phyloP scores from a whole-genome alignment of 495 filamentous ascomycete species.

The Penicillium salamii region DNA sequence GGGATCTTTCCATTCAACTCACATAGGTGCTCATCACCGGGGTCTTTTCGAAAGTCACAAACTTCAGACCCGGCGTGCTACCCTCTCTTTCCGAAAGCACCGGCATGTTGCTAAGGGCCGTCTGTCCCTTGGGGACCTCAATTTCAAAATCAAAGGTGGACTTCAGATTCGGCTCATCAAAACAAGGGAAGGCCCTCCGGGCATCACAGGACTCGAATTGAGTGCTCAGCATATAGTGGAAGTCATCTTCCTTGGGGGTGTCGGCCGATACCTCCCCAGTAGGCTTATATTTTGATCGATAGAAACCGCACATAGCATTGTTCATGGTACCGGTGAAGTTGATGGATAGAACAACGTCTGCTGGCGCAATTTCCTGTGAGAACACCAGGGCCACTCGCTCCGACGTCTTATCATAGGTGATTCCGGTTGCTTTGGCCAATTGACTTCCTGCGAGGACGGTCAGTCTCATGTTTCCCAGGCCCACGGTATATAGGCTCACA shows the following conservation, averaged over 20 bases:
- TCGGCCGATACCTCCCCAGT: conserved; percentile 61
- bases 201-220: conserved; percentile 98
- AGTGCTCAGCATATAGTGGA: conserved; percentile 91
- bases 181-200: conserved; percentile 90
- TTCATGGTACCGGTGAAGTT: conserved; percentile 86
- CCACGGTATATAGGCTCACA: not conserved
- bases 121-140: conserved; percentile 81
- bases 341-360: conserved; percentile 64
- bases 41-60: conserved; percentile 79
- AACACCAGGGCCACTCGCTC: conserved; percentile 78
- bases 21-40: conserved; percentile 97
- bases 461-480: conserved; percentile 1
- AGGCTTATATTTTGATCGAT: conserved; percentile 91
- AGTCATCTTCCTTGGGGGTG: conserved; percentile 73
- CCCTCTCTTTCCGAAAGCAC: conserved; percentile 62
- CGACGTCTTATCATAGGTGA: conserved; percentile 73
- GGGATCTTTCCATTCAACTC: conserved; percentile 10
- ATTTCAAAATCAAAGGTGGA: conserved; percentile 91
- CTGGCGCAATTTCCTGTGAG: conserved; percentile 56
- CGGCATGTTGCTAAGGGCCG: conserved; percentile 93
- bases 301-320: conserved; percentile 94
- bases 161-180: conserved; percentile 96
- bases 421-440: conserved; percentile 57
- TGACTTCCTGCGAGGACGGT: conserved; percentile 24
- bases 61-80: conserved; percentile 62